Percentiles rank a stretch among this genome's conserved stretches.
These are phyloP conservation scores for Coemansia sp. DNA, from an alignment of 192 early-diverging fungal species.

Conservation along the genomic window DNA sequence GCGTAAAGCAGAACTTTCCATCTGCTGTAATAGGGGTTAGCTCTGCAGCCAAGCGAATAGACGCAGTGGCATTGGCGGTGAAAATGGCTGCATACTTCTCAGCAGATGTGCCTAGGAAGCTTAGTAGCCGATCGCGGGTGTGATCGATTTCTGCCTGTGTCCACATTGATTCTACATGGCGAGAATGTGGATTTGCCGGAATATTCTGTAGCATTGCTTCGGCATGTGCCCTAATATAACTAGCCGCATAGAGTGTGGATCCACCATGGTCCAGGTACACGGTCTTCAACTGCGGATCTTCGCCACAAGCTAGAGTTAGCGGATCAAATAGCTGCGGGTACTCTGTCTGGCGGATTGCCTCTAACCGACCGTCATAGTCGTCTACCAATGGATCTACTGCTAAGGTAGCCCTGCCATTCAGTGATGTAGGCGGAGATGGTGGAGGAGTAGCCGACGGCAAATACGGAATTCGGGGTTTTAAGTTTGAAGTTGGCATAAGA, in stretches of 20 bases:
- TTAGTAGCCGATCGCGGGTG: slow-evolving; percentile 57
- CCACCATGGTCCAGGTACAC: slow-evolving; percentile 69
- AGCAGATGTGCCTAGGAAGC: slow-evolving; percentile 59
- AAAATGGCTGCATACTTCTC: slow-evolving; percentile 70
- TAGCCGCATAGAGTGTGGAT: slow-evolving; percentile 56
- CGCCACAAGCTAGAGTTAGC: background rate
- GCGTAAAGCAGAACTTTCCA: slow-evolving; percentile 59
- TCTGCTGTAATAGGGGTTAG: slow-evolving; percentile 56
- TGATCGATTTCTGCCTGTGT: slow-evolving; percentile 56
- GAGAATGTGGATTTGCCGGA: slow-evolving; percentile 70
- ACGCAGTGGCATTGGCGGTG: slow-evolving; percentile 75
- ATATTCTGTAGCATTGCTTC: slow-evolving; percentile 53
- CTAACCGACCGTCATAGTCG: slow-evolving; percentile 52
- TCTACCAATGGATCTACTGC: slow-evolving; percentile 1
- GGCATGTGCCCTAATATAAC: slow-evolving; percentile 40
- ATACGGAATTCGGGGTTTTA: background rate
- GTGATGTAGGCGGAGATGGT: background rate
- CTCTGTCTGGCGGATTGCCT: slow-evolving; percentile 54
- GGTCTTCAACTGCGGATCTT: slow-evolving; percentile 34
- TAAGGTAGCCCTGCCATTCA: background rate
- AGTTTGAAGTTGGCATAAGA: background rate
- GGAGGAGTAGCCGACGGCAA: slow-evolving; percentile 10
- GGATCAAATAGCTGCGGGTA: slow-evolving; percentile 57
- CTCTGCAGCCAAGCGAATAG: slow-evolving; percentile 74
- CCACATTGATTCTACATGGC: slow-evolving; percentile 55